A percentile compares a stretch with the other conserved stretches of the same genome.
These are phyloP conservation scores for Periconia digitata DNA, from an alignment of 2,329 filamentous ascomycete species.

Conservation along the genomic window DNA sequence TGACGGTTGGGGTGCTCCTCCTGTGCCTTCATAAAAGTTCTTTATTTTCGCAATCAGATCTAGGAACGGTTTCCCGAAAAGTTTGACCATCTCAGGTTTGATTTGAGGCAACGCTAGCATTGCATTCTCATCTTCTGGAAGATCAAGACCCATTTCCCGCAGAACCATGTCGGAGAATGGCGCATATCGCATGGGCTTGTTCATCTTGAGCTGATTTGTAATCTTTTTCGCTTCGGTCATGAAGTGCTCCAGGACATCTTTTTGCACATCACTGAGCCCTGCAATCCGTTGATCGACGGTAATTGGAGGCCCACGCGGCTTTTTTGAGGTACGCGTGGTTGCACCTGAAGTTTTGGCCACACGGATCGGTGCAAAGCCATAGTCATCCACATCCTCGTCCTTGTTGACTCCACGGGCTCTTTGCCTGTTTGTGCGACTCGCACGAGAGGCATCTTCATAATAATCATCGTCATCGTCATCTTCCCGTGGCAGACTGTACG, in stretches of 20 bases:
- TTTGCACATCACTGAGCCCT: slow-evolving; percentile 61
- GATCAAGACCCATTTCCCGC: slow-evolving; percentile 71
- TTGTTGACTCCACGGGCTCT: slow-evolving; percentile 41
- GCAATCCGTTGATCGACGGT: slow-evolving; percentile 58
- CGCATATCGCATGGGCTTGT: slow-evolving; percentile 57
- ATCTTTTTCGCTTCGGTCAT: slow-evolving; percentile 61
- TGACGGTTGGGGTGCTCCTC: slow-evolving; percentile 14
- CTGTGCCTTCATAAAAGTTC: slow-evolving; percentile 20
- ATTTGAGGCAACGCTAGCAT: slow-evolving; percentile 68
- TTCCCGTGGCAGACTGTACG: slow-evolving; percentile 28
- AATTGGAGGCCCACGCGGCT: slow-evolving; percentile 59
- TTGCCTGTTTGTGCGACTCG: slow-evolving; percentile 20
- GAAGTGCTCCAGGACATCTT: slow-evolving; percentile 66
- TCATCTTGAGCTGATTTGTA: slow-evolving; percentile 64
- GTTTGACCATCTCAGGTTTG: slow-evolving; percentile 61
- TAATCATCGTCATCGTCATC: slow-evolving; percentile 23
- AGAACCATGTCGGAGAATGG: slow-evolving; percentile 70
- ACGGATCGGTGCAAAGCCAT: slow-evolving; percentile 51
- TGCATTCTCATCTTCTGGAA: slow-evolving; percentile 62
- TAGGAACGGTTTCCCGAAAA: slow-evolving; percentile 64
- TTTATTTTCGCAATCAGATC: slow-evolving; percentile 53
- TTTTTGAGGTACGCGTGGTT: slow-evolving; percentile 33
- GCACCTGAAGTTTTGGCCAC: slow-evolving; percentile 38
- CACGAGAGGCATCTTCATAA: slow-evolving; percentile 25
- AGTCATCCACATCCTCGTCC: slow-evolving; percentile 39